Evolutionary conservation across 352 stramenopile species (phyloP), one percentile per base, ranked within the genome.

Genomic region (Globisporangium yorkense): DNA sequence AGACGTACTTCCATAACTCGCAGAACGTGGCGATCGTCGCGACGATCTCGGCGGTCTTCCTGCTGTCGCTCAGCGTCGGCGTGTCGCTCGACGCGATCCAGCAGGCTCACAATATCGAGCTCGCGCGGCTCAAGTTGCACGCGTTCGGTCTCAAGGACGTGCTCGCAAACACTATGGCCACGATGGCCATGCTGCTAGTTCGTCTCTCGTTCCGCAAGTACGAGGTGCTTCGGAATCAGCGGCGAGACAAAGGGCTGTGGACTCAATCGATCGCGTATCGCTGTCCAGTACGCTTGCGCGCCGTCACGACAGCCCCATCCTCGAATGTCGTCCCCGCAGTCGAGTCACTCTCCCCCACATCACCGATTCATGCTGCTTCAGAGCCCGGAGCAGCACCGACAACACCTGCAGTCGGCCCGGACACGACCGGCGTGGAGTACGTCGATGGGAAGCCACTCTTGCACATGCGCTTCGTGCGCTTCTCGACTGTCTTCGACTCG

Each of bases 141-240:
- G 5, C 37, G 1, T 24, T 62, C 24, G 29, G 47, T 1, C n/a
- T 53, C 9, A 62, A 57, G 39, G 55, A 66, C 35, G 9, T 62
- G 18, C 56, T 66, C 40, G 35, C 54, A 16, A 66, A 66, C 48
- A 62, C 54, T 3, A 63, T 51, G 54, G 49, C 49, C 15, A 63
- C 61, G 10, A 63, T 66, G 50, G 43, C 57, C n/a, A 66, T 49
- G 21, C 49, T 66, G 7, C 40, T 62, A 0, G 18, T 57, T 12
- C 54, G 61, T 0, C 39, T 66, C 8, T 27, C 48, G 16, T 59
- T 44, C 18, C 55, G 46, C 21, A 63, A 59, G n/a, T 29, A 39
- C 40, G 56, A 56, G 24, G 12, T 16, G 9, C 24, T 61, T 2
- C 15, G 47, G 12, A 43, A 44, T 3, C 35, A 44, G 9, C 31